Base-by-base conservation (phyloP, 179 eudicot genomes). In the Beta lomatogona region DNA sequence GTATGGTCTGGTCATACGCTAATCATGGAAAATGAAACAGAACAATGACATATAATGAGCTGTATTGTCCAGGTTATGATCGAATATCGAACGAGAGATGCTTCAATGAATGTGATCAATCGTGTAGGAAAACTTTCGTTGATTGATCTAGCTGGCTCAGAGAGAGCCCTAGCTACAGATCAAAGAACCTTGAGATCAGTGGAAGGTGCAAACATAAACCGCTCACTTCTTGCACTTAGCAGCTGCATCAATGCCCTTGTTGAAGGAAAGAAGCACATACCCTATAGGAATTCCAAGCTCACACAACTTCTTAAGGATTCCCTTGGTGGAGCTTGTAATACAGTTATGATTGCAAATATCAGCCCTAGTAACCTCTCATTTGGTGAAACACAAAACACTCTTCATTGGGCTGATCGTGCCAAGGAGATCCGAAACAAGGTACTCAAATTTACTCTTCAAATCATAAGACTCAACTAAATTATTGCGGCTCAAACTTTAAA, bases 381-480 rank as follows among this genome's bases (percentile, higher is more conserved):
- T 76, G 92, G 94, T 28, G 98, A 94, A 80, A 94, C 98, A 3
- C 98, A 94, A 82, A 94, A 94, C 71, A 94, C 98, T n/a, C 94
- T 94, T 19, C 97, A 94, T 78, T 91, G 98, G 98, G 97, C 98
- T 83, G 97, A 94, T 80, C 90, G 97, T 65, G 97, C 95, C 76
- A 93, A 94, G 86, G 97, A 94, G 85, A 94, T 94, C 68, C 89
- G 94, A 16, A 93, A 88, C 72, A 93, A 93, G 97, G 97, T 92
- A 65, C n/a, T 54, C 31, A 16, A 22, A 21, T 54, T 71, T n/a
- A 0, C n/a, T 9, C 22, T 73, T 15, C 46, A 53, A 14, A 53
- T 15, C n/a, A n/a, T n/a, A n/a, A n/a, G n/a, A 15, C 54, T 70
- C 1, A 7, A 14, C 9, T 9, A 45, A 45, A 45, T 15, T 10